Evolutionary conservation across 371 early-diverging fungal genomes (phyloP), one percentile per base, ranked within the genome.

Genomic region (Syncephalis plumigaleata): DNA sequence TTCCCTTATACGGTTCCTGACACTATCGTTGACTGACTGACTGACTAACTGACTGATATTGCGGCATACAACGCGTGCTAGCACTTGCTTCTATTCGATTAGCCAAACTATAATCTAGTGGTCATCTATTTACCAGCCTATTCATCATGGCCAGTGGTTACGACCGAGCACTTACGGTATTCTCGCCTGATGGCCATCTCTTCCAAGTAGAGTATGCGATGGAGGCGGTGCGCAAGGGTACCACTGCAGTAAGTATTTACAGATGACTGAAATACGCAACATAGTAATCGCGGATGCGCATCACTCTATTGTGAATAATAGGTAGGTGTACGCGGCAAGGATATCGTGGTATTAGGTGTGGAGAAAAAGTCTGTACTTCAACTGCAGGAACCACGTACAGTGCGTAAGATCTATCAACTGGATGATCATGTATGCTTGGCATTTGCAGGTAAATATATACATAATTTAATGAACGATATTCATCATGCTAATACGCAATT

Each of bases 121-220:
- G 31, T 31, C 31, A 31, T 31, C 31, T 31, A 31, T 31, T 31
- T 31, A 31, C 31, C 11, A 31, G 31, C 11, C 11, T 31, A 31
- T 31, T 31, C 31, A 11, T 11, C 4, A 31, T 31, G 31, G 31
- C 31, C 31, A 31, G 31, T 40, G 71, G 81, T 54, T 87, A 87
- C 73, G 87, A 87, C 71, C 79, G 84, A 55, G 94, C 96, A 45
- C 76, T 98, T 53, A 98, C 98, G 42, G 89, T 98, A 52, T 99
- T 99, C 65, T 97, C 98, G 26, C 99, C 99, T 39, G 99, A 99
- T 66, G 99, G 99, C 46, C 95, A 98, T 66, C 71, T 99, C 50
- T 96, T 98, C 67, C 99, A 99, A 77, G 99, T 99, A 50, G 99
- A 99, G 72, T 98, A 99, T 66, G 99, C 99, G 43, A 85, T 95